These are phyloP conservation scores for Biscutella laevigata DNA, from an alignment of 441 rosid genomes.

Conservation along the genomic window DNA sequence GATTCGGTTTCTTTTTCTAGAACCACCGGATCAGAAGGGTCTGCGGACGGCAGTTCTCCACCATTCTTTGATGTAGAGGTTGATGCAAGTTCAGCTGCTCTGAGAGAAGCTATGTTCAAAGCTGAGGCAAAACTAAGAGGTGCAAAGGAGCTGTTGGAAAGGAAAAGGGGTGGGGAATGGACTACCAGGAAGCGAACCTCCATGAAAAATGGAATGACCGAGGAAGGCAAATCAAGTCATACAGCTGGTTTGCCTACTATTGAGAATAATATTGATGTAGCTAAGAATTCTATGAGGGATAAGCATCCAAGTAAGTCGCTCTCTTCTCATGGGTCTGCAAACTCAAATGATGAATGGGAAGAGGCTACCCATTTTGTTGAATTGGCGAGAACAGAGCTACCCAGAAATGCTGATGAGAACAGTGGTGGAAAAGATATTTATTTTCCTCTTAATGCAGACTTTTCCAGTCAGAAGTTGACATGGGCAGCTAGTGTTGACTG, in stretches of 20 bases:
- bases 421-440: conserved; percentile 34
- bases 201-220: conserved; percentile 27
- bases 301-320: conserved; percentile 33
- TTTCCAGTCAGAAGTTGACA: conserved; percentile 34
- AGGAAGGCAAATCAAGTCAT: conserved; percentile 30
- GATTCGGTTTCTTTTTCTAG: conserved; percentile 30
- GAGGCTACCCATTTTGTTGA: conserved; percentile 65
- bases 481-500: conserved; percentile 25
- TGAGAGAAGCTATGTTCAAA: conserved; percentile 72
- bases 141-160: conserved; percentile 61
- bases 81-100: conserved; percentile 77
- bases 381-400: conserved; percentile 46
- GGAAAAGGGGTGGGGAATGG: conserved; percentile 44
- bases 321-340: conserved; percentile 37
- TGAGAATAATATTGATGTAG: conserved; percentile 19
- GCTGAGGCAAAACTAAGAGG: conserved; percentile 60
- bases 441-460: conserved; percentile 24
- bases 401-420: conserved; percentile 33
- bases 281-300: conserved; percentile 29
- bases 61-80: conserved; percentile 80
- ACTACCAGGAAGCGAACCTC: conserved; percentile 27
- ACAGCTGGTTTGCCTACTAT: conserved; percentile 26
- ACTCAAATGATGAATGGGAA: conserved; percentile 58
- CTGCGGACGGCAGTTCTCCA: conserved; percentile 43
- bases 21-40: conserved; percentile 36